A percentile compares a stretch with the other conserved stretches of the same genome.
Evolutionary conservation across 2,329 filamentous ascomycete species (phyloP).

Genomic region (Cladophialophora yegresii): DNA sequence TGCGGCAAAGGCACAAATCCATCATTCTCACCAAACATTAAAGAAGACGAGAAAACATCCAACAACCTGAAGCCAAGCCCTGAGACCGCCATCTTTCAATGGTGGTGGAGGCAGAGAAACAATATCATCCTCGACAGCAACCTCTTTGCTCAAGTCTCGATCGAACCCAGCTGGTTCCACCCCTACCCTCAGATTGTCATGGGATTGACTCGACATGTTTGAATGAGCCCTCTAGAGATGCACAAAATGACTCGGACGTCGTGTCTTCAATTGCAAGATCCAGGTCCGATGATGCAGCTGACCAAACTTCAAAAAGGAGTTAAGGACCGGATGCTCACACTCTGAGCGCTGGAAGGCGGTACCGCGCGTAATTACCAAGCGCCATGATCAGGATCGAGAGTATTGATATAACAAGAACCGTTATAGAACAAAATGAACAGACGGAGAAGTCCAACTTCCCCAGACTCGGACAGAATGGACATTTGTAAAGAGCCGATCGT

Average conservation of each 20-base stretch:
- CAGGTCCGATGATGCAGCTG: not conserved
- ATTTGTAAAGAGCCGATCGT: constrained; percentile 1
- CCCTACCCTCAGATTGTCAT: constrained; percentile 17
- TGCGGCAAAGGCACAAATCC: not conserved
- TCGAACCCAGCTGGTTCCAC: constrained; percentile 19
- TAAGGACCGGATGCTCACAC: not conserved
- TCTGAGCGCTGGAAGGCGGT: not conserved
- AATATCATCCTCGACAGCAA: constrained; percentile 19
- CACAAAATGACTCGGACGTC: not conserved
- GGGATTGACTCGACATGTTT: constrained; percentile 15
- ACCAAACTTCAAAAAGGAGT: not conserved
- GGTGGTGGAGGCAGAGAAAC: constrained; percentile 20
- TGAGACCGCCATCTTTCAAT: constrained; percentile 70
- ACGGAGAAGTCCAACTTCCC: not conserved
- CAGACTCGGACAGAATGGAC: not conserved
- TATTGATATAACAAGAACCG: not conserved
- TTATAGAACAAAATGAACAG: not conserved
- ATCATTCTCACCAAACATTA: constrained; percentile 64
- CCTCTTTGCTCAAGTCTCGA: constrained; percentile 8
- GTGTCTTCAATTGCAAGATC: not conserved
- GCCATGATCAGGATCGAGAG: not conserved
- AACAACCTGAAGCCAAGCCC: constrained; percentile 81
- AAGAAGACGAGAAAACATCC: constrained; percentile 78
- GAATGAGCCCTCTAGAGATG: not conserved
- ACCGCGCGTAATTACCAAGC: not conserved